Evolutionary conservation across 306 rosid genomes (phyloP), one percentile per base, ranked within the genome.

Genomic region (Cucumis sativus): DNA sequence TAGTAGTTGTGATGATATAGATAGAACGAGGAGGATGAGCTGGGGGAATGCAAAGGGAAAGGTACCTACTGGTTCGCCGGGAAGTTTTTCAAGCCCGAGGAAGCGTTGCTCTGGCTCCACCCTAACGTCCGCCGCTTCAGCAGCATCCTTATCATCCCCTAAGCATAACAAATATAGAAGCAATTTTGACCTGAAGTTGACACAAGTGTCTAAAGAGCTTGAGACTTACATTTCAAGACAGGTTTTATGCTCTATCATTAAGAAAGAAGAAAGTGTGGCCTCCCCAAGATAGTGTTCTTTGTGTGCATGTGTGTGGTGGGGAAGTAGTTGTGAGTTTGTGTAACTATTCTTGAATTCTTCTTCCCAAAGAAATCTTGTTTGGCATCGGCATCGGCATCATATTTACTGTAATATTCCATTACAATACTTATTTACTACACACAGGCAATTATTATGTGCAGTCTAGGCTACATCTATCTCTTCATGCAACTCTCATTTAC

Each of bases 191-290:
- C 84, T 95, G 88, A 92, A 95, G 82, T 81, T 95, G 72, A 86
- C 96, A 15, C 91, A 87, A 65, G 90, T 95, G 79, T 92, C 99
- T 43, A 91, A 87, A 81, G 97, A 96, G 91, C 97, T 96, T 49
- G 99, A 96, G 81, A 96, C 92, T 71, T 96, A 92, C 81, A 92
- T 92, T 79, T 96, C 99, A 69, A 85, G 87, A 88, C 99, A 95
- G 89, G 97, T 89, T 77, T 82, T 92, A 28, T 88, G 89, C 72
- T 90, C 98, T 65, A 94, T 90, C 54, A 88, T 92, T 35, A 87
- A 93, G 85, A 93, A 90, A 85, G 92, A 94, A 45, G 95, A 82
- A 45, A 81, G 79, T 78, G 88, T 82, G 67, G 82, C 96, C 41
- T 89, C 96, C 54, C 96, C 95, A 18, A 84, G 85, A 83, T 87